Evolutionary conservation across 2,329 filamentous ascomycete genomes (phyloP).

Genomic region (Alternaria arbusti): DNA sequence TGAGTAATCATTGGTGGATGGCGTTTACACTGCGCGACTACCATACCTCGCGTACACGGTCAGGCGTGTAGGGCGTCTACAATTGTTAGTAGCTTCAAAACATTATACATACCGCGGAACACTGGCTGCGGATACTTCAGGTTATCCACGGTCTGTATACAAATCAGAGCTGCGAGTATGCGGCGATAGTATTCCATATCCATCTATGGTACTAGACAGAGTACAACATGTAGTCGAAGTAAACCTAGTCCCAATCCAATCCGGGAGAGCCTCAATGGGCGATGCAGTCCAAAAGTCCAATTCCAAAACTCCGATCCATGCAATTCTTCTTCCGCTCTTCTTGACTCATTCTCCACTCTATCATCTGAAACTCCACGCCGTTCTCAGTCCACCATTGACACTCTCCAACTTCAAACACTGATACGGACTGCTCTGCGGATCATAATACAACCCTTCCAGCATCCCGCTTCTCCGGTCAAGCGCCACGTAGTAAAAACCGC

Average conservation of each 20-base stretch:
- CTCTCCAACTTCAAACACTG: constrained; percentile 58
- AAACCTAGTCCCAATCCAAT: background rate
- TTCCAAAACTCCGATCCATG: background rate
- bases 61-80: background rate
- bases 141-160: background rate
- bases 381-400: constrained; percentile 42
- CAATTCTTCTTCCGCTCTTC: background rate
- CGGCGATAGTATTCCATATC: background rate
- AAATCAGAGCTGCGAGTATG: background rate
- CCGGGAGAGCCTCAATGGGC: constrained; percentile 14
- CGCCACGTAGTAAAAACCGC: constrained; percentile 62
- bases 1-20: constrained; percentile 5
- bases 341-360: constrained; percentile 19
- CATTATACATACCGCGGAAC: background rate
- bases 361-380: constrained; percentile 47
- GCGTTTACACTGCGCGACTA: background rate
- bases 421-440: constrained; percentile 61
- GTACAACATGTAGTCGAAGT: background rate
- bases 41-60: background rate
- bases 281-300: constrained; percentile 1
- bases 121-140: background rate
- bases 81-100: background rate
- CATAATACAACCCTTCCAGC: constrained; percentile 61
- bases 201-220: background rate
- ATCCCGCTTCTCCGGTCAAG: constrained; percentile 54